Percentiles rank a stretch among this genome's conserved stretches.
phyloP scores from a whole-genome alignment of 352 stramenopile species.

The Phytopythium kandeliae region DNA sequence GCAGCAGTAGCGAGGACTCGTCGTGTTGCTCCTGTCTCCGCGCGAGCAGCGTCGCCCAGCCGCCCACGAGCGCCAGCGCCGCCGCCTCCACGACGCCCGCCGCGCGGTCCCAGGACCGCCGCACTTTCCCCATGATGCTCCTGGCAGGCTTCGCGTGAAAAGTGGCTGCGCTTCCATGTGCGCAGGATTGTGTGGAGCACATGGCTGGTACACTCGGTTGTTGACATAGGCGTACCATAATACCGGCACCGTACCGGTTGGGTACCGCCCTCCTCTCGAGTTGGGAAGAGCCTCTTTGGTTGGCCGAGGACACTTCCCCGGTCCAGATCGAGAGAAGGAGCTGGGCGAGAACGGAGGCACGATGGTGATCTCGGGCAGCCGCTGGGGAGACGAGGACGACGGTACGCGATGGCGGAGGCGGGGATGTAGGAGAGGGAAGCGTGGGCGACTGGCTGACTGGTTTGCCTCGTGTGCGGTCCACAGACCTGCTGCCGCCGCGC shows the following conservation, averaged over 20 bases:
- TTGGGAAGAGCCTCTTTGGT: not conserved
- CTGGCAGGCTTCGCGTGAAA: not conserved
- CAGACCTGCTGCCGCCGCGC: conserved; percentile 64
- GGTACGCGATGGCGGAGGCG: conserved; percentile 23
- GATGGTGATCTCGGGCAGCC: conserved; percentile 72
- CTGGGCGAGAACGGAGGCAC: conserved; percentile 4
- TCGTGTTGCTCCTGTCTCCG: conserved; percentile 16
- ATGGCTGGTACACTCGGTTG: no score
- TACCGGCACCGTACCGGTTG: not conserved
- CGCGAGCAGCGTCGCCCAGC: conserved; percentile 27
- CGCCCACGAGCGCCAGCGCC: conserved; percentile 23
- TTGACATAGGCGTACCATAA: no score
- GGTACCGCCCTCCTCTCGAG: no score
- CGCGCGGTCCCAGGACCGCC: conserved; percentile 1
- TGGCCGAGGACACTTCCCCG: not conserved
- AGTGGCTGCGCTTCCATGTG: not conserved
- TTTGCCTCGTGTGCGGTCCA: not conserved
- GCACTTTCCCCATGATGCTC: not conserved
- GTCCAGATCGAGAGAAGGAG: conserved; percentile 3
- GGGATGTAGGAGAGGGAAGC: not conserved
- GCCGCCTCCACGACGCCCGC: conserved; percentile 28
- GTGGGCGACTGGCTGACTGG: not conserved
- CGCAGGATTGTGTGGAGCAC: no score
- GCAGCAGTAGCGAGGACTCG: conserved; percentile 2
- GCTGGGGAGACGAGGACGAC: conserved; percentile 74